Percentiles rank a stretch among this genome's conserved stretches.
Conservation (phyloP, 1,284 basidiomycete species). For the Earliella scabrosa region DNA sequence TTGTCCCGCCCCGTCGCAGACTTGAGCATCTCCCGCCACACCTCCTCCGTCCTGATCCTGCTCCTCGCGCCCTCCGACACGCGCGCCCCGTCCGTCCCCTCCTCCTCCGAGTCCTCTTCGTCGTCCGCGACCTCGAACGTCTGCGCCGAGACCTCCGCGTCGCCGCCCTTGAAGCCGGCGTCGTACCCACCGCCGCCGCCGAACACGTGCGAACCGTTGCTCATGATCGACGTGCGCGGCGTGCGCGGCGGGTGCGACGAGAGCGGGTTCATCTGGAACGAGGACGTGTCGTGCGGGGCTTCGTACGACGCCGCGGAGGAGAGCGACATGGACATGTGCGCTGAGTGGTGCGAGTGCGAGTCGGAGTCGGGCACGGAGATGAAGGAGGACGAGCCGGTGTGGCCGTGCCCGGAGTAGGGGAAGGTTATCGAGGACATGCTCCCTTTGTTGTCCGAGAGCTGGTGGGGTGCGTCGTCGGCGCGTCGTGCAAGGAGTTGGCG, state of each 20-base stretch:
- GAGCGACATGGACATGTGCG: no score
- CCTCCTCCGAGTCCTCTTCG: slow-evolving; percentile 47
- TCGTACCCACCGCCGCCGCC: slow-evolving; percentile 29
- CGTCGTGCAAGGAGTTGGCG: neutral
- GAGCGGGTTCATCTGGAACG: slow-evolving; percentile 80
- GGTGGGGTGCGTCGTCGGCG: neutral
- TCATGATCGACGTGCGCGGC: slow-evolving; percentile 56
- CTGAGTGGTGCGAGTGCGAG: no score
- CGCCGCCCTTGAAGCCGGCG: slow-evolving; percentile 39
- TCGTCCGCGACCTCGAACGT: slow-evolving; percentile 31
- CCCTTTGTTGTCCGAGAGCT: neutral
- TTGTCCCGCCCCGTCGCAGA: slow-evolving; percentile 81
- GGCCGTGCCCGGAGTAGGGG: slow-evolving; percentile 33
- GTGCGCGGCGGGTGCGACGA: slow-evolving; percentile 78
- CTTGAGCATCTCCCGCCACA: slow-evolving; percentile 78
- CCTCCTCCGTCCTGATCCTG: slow-evolving; percentile 59
- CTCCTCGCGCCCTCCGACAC: slow-evolving; percentile 44
- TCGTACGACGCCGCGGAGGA: slow-evolving; percentile 50
- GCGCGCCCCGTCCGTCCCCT: slow-evolving; percentile 35
- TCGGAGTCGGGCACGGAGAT: slow-evolving; percentile 39
- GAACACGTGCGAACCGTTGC: slow-evolving; percentile 40
- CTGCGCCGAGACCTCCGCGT: slow-evolving; percentile 34
- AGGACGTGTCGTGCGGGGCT: slow-evolving; percentile 43
- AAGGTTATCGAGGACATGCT: slow-evolving; percentile 49
- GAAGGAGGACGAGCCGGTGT: slow-evolving; percentile 37